phyloP scores from a whole-genome alignment of 768 basidiomycete species.

The Trametes meyenii region DNA sequence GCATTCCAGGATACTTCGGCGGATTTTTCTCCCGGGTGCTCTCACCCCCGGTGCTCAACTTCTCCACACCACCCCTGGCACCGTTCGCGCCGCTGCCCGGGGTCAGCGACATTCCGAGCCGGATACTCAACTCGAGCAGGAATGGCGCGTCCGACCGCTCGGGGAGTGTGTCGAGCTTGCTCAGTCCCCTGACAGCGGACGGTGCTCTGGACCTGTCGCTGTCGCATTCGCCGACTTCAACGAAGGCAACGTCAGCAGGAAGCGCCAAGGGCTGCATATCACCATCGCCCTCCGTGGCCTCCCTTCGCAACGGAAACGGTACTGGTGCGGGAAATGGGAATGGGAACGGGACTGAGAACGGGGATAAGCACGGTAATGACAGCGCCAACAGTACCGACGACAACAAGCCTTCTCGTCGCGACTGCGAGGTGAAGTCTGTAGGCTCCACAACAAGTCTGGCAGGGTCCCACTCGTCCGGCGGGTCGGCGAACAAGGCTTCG shows the following conservation, averaged over 20 bases:
- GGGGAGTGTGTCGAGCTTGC: conserved; percentile 1
- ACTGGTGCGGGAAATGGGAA: background rate
- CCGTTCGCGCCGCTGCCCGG: conserved; percentile 53
- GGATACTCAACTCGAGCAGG: background rate
- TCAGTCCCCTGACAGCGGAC: background rate
- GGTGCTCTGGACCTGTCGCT: conserved; percentile 7
- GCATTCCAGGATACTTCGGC: conserved; percentile 70
- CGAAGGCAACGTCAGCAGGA: conserved; percentile 8
- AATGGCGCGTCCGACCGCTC: background rate
- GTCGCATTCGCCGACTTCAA: conserved; percentile 14
- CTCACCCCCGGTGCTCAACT: conserved; percentile 60
- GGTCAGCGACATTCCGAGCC: background rate
- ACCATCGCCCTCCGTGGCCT: conserved; percentile 8
- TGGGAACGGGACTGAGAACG: background rate
- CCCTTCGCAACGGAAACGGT: conserved; percentile 3
- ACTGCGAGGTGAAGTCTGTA: conserved; percentile 9
- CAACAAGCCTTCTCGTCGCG: background rate
- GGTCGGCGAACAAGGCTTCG: background rate
- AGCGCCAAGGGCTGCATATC: conserved; percentile 7
- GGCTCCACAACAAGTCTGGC: conserved; percentile 8
- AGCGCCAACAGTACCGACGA: no score
- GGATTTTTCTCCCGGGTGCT: conserved; percentile 70
- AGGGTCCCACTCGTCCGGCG: conserved; percentile 13
- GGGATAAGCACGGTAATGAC: no score
- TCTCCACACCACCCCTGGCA: conserved; percentile 71